Base-by-base conservation (phyloP, 2,329 filamentous ascomycete genomes). In the Pezicula rhizophila region DNA sequence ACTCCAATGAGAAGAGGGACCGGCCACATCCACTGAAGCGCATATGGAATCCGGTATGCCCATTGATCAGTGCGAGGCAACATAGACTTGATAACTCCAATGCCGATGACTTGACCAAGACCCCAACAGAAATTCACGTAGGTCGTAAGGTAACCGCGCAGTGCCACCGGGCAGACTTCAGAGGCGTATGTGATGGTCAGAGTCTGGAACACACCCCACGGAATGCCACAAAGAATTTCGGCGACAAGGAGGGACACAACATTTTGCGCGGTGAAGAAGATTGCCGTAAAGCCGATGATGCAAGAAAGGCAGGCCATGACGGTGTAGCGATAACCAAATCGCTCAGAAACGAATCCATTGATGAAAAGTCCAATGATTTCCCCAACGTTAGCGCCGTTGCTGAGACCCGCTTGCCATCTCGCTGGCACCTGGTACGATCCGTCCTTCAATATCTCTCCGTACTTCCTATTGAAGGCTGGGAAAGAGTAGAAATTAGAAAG, bases 101-200 rank as follows among this genome's bases (percentile, higher is more conserved):
- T 67, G 26, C 72, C 74, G 52, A 77, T 73, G 17, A 76, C 57
- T 53, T 77, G 74, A 17, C 74, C 74, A 3, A 77, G 51, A 39
- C 61, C 76, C 76, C 76, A 80, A 66, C 76, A 78, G 59, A 77
- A 72, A 59, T 77, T 77, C 51, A 77, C 72, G 49, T 78, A 79
- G 1, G 76, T 78, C 0, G 75, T 78, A 34, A 79, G 65, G 53
- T 78, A 79, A 12, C 74, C 75, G 48, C 77, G 70, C 3, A 80
- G 64, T 38, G 74, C 74, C n/a, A 79, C 72, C 3, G 77, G 77
- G 50, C 75, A 78, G 33, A 79, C 76, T 60, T 79, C 77, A 26
- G 72, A 73, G 8, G 65, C 65, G 44, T 67, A 67, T 11, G 64
- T 61, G 35, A 62, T 62, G 8, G 63, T 66, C 5, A 66, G 26